Base-by-base conservation (phyloP, 495 filamentous ascomycete genomes). In the Neurospora discreta region DNA sequence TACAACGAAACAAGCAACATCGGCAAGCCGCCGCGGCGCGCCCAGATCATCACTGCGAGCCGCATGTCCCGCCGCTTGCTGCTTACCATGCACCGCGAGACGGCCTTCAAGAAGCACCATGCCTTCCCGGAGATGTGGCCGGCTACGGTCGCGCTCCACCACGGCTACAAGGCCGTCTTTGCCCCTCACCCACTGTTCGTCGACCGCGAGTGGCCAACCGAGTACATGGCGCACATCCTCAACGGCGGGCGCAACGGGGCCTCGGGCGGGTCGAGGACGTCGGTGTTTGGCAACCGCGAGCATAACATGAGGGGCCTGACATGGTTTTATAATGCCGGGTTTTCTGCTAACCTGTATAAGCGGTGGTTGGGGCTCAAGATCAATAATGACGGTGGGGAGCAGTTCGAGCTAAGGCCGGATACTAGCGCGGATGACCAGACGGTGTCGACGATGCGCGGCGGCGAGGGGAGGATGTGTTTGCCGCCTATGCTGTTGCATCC, bases 71-170 rank as follows among this genome's bases (percentile, higher is more conserved):
- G 90, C 71, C 89, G 91, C 43, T 87, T 99, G 3, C 87, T 99
- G 39, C 78, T 85, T 60, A 90, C 89, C 30, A 99, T 99, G 95
- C 95, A 99, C 82, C 85, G 87, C 70, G 94, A 97, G 77, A 97
- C 92, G 30, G 87, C 87, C 3, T 86, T 92, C 75, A 85, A 90
- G 70, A 92, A 91, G 69, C 95, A 95, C 81, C 91, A 90, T 74
- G 94, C 95, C 82, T 98, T 97, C 83, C 91, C 92, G 0, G 95
- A 99, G 80, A 98, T 98, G 94, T 98, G 92, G 92, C 91, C 94
- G 1, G 91, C 91, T 20, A 92, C 91, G 0, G 86, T 89, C 5
- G 92, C 94, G 9, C 85, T 99, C 4, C 96, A 98, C 70, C 95
- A 98, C 78, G 95, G 95, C 13, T 89, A 93, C 84, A 99, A 99